Evolutionary conservation across 75 land plant genomes (phyloP).

Genomic region (Pinus taeda): DNA sequence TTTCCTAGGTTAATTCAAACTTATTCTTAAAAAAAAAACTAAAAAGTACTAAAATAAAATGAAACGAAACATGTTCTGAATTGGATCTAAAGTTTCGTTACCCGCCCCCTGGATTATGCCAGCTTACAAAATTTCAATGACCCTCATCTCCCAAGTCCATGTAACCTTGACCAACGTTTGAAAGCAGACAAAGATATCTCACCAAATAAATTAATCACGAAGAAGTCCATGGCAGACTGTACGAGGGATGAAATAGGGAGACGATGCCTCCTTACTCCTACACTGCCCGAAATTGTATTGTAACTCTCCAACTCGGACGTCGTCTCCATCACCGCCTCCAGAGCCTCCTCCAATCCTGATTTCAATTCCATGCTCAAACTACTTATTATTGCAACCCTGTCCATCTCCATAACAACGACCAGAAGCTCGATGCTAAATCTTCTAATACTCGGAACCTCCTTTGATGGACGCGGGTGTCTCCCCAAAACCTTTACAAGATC

Average conservation of each 20-base stretch:
- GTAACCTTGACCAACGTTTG: too few relatives aligned
- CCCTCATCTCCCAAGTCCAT: too few relatives aligned
- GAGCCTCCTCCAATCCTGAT: background rate
- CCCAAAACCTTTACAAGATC: background rate
- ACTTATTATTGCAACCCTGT: background rate
- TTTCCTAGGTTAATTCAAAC: too few relatives aligned
- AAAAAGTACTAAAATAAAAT: too few relatives aligned
- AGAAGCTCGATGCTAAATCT: slow-evolving; percentile 1
- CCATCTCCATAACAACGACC: background rate
- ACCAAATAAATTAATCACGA: too few relatives aligned
- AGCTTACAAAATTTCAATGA: too few relatives aligned
- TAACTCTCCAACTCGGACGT: slow-evolving; percentile 2
- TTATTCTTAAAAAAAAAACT: too few relatives aligned
- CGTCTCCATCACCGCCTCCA: background rate
- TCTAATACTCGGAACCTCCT: background rate
- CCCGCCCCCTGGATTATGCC: too few relatives aligned
- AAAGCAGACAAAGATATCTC: too few relatives aligned
- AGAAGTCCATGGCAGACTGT: slow-evolving; percentile 14
- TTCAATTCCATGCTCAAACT: too few relatives aligned
- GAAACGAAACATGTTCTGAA: too few relatives aligned
- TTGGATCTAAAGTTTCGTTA: too few relatives aligned
- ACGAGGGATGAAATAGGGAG: slow-evolving; percentile 30
- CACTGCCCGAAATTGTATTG: slow-evolving; percentile 25
- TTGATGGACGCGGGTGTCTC: background rate
- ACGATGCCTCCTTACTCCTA: slow-evolving; percentile 41